phyloP scores from a whole-genome alignment of 2,329 filamentous ascomycete species.

The Lasiodiplodia sp. region DNA sequence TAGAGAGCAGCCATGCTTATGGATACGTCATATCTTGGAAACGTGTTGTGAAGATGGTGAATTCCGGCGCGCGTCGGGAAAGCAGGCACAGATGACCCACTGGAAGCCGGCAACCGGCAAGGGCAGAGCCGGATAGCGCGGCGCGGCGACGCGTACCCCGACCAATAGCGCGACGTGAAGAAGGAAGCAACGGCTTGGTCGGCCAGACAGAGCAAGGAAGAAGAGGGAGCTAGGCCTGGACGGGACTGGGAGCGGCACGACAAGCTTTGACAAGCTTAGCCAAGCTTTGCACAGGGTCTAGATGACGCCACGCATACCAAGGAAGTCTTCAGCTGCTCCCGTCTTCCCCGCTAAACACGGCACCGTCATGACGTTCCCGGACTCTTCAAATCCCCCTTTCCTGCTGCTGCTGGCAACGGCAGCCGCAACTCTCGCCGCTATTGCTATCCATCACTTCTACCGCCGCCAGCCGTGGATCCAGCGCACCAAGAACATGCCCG shows the following conservation, averaged over 20 bases:
- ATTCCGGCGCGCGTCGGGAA: neutral
- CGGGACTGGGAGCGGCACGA: neutral
- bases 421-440: neutral
- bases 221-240: neutral
- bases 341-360: neutral
- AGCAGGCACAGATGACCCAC: neutral
- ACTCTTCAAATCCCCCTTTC: neutral
- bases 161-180: neutral
- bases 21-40: neutral
- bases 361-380: slow-evolving; percentile 11
- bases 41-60: neutral
- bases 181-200: neutral
- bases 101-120: neutral
- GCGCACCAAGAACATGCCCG: slow-evolving; percentile 32
- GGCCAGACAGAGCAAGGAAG: neutral
- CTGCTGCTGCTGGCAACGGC: slow-evolving; percentile 3
- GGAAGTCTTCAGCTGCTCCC: neutral
- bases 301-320: slow-evolving; percentile 7
- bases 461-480: slow-evolving; percentile 29
- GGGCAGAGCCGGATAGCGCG: neutral
- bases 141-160: neutral
- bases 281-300: slow-evolving; percentile 2
- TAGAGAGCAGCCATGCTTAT: neutral
- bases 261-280: slow-evolving; percentile 25
- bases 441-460: slow-evolving; percentile 24